Percentiles rank a stretch among this genome's conserved stretches.
Conservation (phyloP, 345 rosid genomes). For the Eucalyptus camaldulensis region DNA sequence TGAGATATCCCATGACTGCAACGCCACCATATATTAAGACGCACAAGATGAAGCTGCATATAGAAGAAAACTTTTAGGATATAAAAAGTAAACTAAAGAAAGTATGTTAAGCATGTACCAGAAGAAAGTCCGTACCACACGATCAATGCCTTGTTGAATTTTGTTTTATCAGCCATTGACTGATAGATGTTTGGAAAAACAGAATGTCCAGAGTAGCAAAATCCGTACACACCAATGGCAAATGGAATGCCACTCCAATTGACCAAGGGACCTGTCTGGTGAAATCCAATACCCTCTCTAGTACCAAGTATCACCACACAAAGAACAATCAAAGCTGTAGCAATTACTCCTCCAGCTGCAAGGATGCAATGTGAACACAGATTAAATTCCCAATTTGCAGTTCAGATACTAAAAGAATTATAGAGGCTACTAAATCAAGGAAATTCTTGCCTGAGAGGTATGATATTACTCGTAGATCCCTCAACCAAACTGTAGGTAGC, state of each 20-base stretch:
- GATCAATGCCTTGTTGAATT: slow-evolving; percentile 56
- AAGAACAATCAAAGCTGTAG: slow-evolving; percentile 45
- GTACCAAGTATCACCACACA: slow-evolving; percentile 49
- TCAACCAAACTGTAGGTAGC: slow-evolving; percentile 82
- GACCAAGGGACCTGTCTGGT: slow-evolving; percentile 48
- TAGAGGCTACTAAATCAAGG: not conserved
- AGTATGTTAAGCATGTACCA: not conserved
- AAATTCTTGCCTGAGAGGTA: slow-evolving; percentile 65
- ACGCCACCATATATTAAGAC: slow-evolving; percentile 57
- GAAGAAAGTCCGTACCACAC: slow-evolving; percentile 27
- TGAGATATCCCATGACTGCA: slow-evolving; percentile 71
- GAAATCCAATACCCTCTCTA: slow-evolving; percentile 57
- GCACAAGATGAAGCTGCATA: slow-evolving; percentile 62
- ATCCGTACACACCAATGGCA: slow-evolving; percentile 78
- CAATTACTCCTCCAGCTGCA: slow-evolving; percentile 85
- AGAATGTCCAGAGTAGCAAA: slow-evolving; percentile 78
- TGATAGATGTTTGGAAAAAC: slow-evolving; percentile 94
- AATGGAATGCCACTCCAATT: slow-evolving; percentile 83
- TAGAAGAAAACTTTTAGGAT: not conserved
- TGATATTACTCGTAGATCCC: slow-evolving; percentile 69
- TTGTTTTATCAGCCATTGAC: slow-evolving; percentile 87
- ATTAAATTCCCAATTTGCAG: not conserved
- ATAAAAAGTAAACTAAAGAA: not conserved
- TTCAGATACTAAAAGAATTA: not conserved
- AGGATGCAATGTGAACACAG: not conserved